Conservation (phyloP, 2,329 filamentous ascomycete species). For the Cladosporium sp. region DNA sequence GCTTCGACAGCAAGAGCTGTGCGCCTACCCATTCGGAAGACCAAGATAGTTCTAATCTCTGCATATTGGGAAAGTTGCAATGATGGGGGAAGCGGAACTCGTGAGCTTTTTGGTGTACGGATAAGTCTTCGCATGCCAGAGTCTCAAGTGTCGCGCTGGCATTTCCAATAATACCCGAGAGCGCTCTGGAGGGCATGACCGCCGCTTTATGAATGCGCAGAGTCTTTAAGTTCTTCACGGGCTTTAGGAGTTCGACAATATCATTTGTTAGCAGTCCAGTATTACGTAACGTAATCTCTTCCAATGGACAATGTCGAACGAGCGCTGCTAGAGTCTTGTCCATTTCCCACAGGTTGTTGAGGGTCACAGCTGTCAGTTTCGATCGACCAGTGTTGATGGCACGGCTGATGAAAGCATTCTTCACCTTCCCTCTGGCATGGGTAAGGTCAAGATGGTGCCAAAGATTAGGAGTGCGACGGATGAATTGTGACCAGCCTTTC, state of each 20-base stretch:
- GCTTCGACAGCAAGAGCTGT: not conserved
- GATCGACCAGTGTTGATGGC: conserved; percentile 39
- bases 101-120: not conserved
- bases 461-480: conserved; percentile 43
- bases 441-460: conserved; percentile 54
- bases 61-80: not conserved
- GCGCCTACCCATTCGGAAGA: not conserved
- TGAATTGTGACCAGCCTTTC: conserved; percentile 51
- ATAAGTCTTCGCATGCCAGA: not conserved
- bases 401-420: conserved; percentile 38
- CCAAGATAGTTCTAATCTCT: not conserved
- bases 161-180: not conserved
- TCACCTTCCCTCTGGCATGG: conserved; percentile 39
- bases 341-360: conserved; percentile 36
- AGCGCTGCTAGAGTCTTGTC: conserved; percentile 38
- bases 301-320: conserved; percentile 32
- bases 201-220: conserved; percentile 13
- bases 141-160: not conserved
- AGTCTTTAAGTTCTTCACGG: conserved; percentile 18
- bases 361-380: conserved; percentile 32
- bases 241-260: conserved; percentile 16
- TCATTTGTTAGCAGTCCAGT: conserved; percentile 24
- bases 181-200: not conserved
- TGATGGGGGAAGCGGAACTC: not conserved
- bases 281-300: conserved; percentile 31